Evolutionary conservation across 1,284 basidiomycete genomes (phyloP).

Genomic region (Papiliotrema fonsecae): DNA sequence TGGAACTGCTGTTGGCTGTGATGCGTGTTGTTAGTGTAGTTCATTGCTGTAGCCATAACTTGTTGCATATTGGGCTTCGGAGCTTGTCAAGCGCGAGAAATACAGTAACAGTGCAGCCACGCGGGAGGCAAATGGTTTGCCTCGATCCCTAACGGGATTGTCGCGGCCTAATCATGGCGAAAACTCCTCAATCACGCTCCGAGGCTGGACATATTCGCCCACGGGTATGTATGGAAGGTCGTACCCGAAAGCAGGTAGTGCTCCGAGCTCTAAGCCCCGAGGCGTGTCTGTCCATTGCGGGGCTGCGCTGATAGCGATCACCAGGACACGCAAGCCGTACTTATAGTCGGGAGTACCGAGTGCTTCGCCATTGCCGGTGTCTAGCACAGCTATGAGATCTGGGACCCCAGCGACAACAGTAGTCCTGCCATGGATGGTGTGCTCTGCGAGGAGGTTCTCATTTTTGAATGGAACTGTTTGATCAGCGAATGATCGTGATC

Average conservation of each 20-base stretch:
- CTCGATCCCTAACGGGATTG: background rate
- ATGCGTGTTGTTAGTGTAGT: too few relatives aligned
- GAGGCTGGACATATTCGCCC: constrained; percentile 38
- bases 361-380: constrained; percentile 55
- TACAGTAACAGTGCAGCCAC: too few relatives aligned
- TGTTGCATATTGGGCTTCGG: too few relatives aligned
- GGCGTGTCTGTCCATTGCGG: constrained; percentile 56
- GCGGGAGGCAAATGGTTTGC: background rate
- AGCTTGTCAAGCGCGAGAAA: too few relatives aligned
- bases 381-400: constrained; percentile 57
- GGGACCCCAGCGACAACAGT: constrained; percentile 54
- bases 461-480: constrained; percentile 56
- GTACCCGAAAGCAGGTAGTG: constrained; percentile 28
- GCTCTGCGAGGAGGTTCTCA: constrained; percentile 55
- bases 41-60: too few relatives aligned
- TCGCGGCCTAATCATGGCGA: too few relatives aligned
- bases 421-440: constrained; percentile 42
- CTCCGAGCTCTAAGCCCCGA: constrained; percentile 51
- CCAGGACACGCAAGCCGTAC: constrained; percentile 57
- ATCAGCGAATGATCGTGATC: constrained; percentile 11
- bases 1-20: too few relatives aligned
- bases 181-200: constrained; percentile 43
- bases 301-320: constrained; percentile 57
- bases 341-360: constrained; percentile 55
- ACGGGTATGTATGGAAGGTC: constrained; percentile 36